Conservation (phyloP, 331 rosid genomes). For the Acacia concinna region DNA sequence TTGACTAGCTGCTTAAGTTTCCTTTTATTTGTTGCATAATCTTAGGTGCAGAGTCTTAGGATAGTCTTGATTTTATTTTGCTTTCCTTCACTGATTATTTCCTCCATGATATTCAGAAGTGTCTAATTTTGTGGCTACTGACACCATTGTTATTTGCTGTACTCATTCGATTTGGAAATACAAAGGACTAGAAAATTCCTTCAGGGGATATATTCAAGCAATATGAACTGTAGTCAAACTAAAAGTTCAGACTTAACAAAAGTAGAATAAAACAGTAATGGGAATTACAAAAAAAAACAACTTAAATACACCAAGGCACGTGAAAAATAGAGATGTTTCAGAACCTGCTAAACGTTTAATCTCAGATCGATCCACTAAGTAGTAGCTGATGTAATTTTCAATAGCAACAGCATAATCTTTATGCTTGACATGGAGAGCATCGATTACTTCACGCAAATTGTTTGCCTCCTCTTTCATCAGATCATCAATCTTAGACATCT, state of each 20-base stretch:
- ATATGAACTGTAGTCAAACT: neutral
- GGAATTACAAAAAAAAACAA: neutral
- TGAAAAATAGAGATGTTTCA: conserved; percentile 24
- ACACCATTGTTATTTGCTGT: neutral
- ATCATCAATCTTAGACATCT: conserved; percentile 74
- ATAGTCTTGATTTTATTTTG: neutral
- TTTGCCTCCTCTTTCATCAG: conserved; percentile 75
- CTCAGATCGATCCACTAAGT: conserved; percentile 57
- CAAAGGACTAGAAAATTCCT: neutral
- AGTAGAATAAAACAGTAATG: neutral
- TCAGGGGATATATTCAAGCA: neutral
- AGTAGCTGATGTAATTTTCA: conserved; percentile 44
- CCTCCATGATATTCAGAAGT: neutral
- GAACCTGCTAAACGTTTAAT: conserved; percentile 71
- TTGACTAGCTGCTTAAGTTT: neutral
- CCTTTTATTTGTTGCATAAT: neutral
- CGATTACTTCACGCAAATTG: conserved; percentile 52
- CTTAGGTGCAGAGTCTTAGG: neutral
- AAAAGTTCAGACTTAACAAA: neutral
- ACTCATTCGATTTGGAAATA: neutral
- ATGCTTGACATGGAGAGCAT: conserved; percentile 68
- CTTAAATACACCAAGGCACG: neutral
- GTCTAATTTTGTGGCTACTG: neutral
- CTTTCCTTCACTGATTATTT: neutral
- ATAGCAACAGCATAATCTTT: conserved; percentile 59